Evolutionary conservation across 306 rosid genomes (phyloP).

Genomic region (Cucumis hystrix): DNA sequence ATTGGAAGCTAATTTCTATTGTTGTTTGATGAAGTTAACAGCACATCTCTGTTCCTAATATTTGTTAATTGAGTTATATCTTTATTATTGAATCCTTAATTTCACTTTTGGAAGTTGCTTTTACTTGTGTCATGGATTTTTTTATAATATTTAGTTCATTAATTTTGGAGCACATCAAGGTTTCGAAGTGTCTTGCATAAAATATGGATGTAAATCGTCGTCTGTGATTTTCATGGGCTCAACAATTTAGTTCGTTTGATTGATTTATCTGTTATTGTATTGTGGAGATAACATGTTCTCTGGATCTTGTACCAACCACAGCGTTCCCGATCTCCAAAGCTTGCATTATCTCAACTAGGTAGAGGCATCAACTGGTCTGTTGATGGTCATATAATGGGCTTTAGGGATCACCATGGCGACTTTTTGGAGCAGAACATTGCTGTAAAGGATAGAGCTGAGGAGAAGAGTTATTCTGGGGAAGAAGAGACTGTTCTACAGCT

Average conservation of each 20-base stretch:
- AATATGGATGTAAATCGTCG: not conserved
- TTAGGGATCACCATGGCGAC: constrained; percentile 29
- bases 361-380: constrained; percentile 38
- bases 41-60: not conserved
- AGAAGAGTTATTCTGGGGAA: constrained; percentile 24
- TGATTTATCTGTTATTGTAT: not conserved
- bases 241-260: not conserved
- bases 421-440: constrained; percentile 17
- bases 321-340: constrained; percentile 29
- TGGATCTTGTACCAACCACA: constrained; percentile 15
- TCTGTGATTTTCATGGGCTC: not conserved
- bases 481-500: constrained; percentile 34
- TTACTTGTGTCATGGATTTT: not conserved
- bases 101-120: not conserved
- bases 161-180: not conserved
- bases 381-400: constrained; percentile 29
- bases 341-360: constrained; percentile 44
- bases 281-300: not conserved
- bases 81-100: not conserved
- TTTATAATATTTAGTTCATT: not conserved
- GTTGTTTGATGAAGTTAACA: not conserved
- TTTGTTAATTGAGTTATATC: not conserved
- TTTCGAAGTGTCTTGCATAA: not conserved
- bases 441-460: constrained; percentile 27
- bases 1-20: not conserved